Evolutionary conservation across 495 filamentous ascomycete genomes (phyloP).

Genomic region (Penicillium antarcticum): DNA sequence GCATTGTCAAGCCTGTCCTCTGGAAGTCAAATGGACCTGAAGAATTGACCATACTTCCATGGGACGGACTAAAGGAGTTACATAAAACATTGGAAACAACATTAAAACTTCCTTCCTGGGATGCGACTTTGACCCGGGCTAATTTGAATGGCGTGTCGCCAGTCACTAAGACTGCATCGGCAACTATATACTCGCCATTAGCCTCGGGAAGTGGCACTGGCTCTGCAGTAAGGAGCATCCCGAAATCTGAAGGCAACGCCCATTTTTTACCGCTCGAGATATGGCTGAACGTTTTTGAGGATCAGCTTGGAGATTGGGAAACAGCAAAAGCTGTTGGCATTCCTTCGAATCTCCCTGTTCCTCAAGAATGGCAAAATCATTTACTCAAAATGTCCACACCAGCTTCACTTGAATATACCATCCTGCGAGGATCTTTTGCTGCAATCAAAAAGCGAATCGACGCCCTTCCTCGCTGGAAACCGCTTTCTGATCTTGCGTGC

Average conservation of each 20-base stretch:
- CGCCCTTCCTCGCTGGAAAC: slow-evolving; percentile 63
- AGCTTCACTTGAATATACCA: slow-evolving; percentile 71
- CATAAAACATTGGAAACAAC: slow-evolving; percentile 61
- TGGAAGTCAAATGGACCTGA: slow-evolving; percentile 63
- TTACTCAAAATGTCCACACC: slow-evolving; percentile 47
- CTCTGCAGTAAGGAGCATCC: slow-evolving; percentile 41
- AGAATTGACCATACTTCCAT: slow-evolving; percentile 50
- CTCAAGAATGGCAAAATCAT: slow-evolving; percentile 67
- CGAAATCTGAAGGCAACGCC: slow-evolving; percentile 17
- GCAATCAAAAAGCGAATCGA: slow-evolving; percentile 66
- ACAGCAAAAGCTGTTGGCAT: slow-evolving; percentile 75
- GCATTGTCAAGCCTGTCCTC: slow-evolving; percentile 65
- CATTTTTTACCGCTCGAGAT: slow-evolving; percentile 71
- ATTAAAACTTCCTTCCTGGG: slow-evolving; percentile 26
- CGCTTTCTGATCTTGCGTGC: slow-evolving; percentile 74
- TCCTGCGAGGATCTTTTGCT: slow-evolving; percentile 66
- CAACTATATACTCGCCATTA: slow-evolving; percentile 45
- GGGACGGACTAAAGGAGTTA: slow-evolving; percentile 65
- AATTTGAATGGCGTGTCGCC: background rate
- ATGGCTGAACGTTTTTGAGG: slow-evolving; percentile 83
- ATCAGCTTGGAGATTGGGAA: slow-evolving; percentile 81
- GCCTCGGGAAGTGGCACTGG: slow-evolving; percentile 58
- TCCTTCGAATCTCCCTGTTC: slow-evolving; percentile 69
- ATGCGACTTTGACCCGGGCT: background rate
- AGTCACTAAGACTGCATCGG: slow-evolving; percentile 2